Base-by-base conservation (phyloP, 139 green algal species). In the Coelastrella sp. region DNA sequence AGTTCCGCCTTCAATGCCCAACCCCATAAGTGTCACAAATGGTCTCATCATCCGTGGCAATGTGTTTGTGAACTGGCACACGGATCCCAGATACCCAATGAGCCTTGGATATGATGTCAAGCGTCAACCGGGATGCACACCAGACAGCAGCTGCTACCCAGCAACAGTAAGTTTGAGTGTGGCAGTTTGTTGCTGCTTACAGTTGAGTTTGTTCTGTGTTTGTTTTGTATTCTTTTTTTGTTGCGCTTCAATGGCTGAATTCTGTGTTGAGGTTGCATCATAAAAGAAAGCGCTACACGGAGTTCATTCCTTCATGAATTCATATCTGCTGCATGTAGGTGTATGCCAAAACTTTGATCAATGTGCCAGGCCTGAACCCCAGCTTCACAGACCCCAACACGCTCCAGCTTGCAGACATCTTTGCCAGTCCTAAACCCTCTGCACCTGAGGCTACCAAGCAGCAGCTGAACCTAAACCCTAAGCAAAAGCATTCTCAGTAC, bases 51-150 rank as follows among this genome's bases (percentile, higher is more conserved):
- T 71, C 3, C n/a, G 54, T 3, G 77, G 77, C 7, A 83, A 83
- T 54, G 54, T 83, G 77, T 66, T 66, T 66, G 77, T 83, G 10
- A 83, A 83, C 77, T 83, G 47, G 47, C 10, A 83, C 11, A 7
- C 10, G 5, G 14, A 83, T 47, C 54, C 77, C 19, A 83, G 68
- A 5, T 23, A 32, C n/a, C 5, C 77, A 22, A 83, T 83, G 77
- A 8, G 47, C 32, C 13, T 23, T 83, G 47, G 77, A 47, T 5
- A 32, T 83, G 47, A 56, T 32, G 8, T 16, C 47, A 47, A 47
- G 32, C 0, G 32, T 1, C 32, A 47, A 47, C 32, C 32, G 32
- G 32, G 32, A 65, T 83, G 77, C 77, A 32, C 47, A 5, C 5
- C 4, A 8, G 47, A 14, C 5, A 47, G 14, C 13, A 14, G 13